Evolutionary conservation across 1,284 basidiomycete species (phyloP).

Genomic region (Irpex lacteus): DNA sequence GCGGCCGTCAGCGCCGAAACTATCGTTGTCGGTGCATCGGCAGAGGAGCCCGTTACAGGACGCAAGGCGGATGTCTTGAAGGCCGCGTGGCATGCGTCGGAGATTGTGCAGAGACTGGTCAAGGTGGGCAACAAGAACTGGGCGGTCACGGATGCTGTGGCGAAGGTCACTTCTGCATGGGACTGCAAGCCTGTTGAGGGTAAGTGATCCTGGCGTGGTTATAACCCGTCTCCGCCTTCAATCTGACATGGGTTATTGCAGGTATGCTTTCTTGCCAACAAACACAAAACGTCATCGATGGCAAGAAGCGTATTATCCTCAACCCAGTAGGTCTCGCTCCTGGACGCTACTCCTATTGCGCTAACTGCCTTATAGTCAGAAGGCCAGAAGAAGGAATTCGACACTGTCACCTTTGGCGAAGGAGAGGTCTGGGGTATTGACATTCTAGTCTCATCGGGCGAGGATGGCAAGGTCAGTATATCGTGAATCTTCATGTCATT

Average conservation of each 20-base stretch:
- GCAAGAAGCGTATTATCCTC: conserved; percentile 93
- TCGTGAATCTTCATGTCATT: not conserved
- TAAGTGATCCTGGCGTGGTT: conserved; percentile 29
- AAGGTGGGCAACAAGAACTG: conserved; percentile 95
- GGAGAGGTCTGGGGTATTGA: conserved; percentile 97
- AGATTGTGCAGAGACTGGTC: conserved; percentile 84
- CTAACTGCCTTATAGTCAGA: conserved; percentile 41
- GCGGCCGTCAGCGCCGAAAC: conserved; percentile 91
- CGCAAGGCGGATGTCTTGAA: conserved; percentile 87
- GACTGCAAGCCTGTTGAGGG: conserved; percentile 90
- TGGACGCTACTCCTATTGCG: not conserved
- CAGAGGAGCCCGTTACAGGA: conserved; percentile 76
- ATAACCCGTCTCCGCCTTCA: not conserved
- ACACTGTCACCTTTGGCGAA: conserved; percentile 84
- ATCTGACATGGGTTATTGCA: conserved; percentile 24
- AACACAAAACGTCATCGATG: conserved; percentile 91
- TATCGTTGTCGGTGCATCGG: conserved; percentile 78
- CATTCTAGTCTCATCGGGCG: conserved; percentile 84
- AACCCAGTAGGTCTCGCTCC: conserved; percentile 53
- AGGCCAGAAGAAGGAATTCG: conserved; percentile 81
- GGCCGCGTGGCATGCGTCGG: conserved; percentile 91
- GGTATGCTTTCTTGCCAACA: conserved; percentile 93
- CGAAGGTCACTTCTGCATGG: conserved; percentile 71
- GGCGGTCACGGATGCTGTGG: conserved; percentile 87
- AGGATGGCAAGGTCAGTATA: conserved; percentile 79